Evolutionary conservation across 352 stramenopile species (phyloP), one percentile per base, ranked within the genome.

Genomic region (Phytophthora pini): DNA sequence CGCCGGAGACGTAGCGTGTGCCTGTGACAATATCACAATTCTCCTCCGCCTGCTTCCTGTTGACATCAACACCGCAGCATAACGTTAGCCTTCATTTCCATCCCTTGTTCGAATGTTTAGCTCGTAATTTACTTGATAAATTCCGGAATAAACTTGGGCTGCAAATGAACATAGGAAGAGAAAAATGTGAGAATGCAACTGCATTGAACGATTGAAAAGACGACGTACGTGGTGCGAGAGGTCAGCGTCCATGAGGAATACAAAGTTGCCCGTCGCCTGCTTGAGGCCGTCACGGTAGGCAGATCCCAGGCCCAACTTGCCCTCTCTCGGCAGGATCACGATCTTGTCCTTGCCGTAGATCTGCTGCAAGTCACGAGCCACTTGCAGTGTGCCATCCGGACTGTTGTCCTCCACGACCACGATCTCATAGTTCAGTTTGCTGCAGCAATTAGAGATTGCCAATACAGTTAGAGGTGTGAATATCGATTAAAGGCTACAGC

Each of bases 201-300:
- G 29, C 12, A 43, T 43, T 43, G 4, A 46, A 1, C 17, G 22
- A 17, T 36, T 20, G 7, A 48, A 26, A 40, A n/a, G 7, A 49
- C 24, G 31, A 69, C 65, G 44, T 66, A 96, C 88, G 82, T 99
- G 97, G 77, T 99, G 97, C 57, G 92, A 98, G 34, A 99, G 85
- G 78, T 99, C 97, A 17, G 97, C 97, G 82, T 99, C 97, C 97
- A 99, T 99, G 40, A 99, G 83, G 74, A 99, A 92, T 45, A 99
- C 96, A 70, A 92, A 97, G 59, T 98, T 81, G 22, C 97, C 96
- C 32, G 91, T 97, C 13, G 84, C 82, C 32, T 83, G 77, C 70
- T 98, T 96, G 41, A 99, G 84, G 12, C 97, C 98, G 64, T 98
- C 97, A 40, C 97, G 94, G 73, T 99, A 99, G 22, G 98, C 98